A percentile compares a stretch with the other conserved stretches of the same genome.
These are phyloP conservation scores for Heliamphora exappendiculata DNA, from an alignment of 148 eudicot species.

Conservation along the genomic window DNA sequence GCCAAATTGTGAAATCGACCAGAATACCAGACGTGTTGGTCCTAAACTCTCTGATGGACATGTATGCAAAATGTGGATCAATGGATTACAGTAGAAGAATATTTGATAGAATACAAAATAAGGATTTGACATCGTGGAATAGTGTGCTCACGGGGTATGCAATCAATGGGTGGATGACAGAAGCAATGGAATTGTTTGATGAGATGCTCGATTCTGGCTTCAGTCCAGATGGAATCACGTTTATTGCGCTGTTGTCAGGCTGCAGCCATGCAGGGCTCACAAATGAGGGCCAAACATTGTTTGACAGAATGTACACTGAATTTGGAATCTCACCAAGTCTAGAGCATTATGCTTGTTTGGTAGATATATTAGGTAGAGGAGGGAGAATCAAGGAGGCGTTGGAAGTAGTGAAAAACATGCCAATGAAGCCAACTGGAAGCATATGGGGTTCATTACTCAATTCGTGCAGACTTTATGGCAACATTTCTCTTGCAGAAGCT, in stretches of 20 bases:
- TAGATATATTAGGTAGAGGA: constrained; percentile 38
- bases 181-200: constrained; percentile 25
- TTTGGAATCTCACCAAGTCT: constrained; percentile 23
- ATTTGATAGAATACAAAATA: constrained; percentile 25
- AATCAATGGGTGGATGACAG: constrained; percentile 20
- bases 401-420: constrained; percentile 29
- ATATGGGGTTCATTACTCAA: constrained; percentile 42
- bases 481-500: constrained; percentile 31
- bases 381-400: constrained; percentile 33
- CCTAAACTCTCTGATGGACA: constrained; percentile 35
- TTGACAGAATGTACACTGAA: constrained; percentile 26
- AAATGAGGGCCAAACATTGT: constrained; percentile 21
- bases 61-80: constrained; percentile 39
- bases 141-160: constrained; percentile 34
- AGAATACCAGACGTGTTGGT: constrained; percentile 18
- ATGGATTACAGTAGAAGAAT: constrained; percentile 24
- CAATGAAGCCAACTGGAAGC: constrained; percentile 36
- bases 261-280: constrained; percentile 26
- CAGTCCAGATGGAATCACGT: constrained; percentile 26
- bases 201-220: constrained; percentile 27
- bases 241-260: constrained; percentile 34
- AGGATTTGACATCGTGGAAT: constrained; percentile 32
- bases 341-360: constrained; percentile 48
- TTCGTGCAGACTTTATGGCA: constrained; percentile 28
- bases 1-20: constrained; percentile 27